Evolutionary conservation across 2,329 filamentous ascomycete species (phyloP).

Genomic region (Fusarium pilosicola): DNA sequence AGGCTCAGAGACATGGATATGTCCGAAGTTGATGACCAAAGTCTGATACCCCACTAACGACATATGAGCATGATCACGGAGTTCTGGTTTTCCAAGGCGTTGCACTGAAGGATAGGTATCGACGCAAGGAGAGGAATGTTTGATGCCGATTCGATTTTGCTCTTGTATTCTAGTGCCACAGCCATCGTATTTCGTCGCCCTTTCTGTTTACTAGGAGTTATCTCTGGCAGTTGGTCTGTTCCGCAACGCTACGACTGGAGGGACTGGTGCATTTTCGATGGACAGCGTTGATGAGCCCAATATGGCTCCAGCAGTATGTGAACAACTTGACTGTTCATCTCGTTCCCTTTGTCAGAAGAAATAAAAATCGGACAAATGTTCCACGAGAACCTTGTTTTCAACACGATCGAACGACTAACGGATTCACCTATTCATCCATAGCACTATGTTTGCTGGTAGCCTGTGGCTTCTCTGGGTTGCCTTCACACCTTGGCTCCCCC

Average conservation of each 20-base stretch:
- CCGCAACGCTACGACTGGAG: slow-evolving; percentile 37
- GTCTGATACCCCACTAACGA: slow-evolving; percentile 42
- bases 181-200: slow-evolving; percentile 36
- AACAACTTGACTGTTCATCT: slow-evolving; percentile 41
- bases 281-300: slow-evolving; percentile 31
- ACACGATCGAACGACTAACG: slow-evolving; percentile 24
- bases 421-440: slow-evolving; percentile 4
- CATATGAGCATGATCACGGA: slow-evolving; percentile 48
- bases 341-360: slow-evolving; percentile 44
- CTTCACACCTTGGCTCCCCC: neutral
- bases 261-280: slow-evolving; percentile 34
- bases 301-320: slow-evolving; percentile 36
- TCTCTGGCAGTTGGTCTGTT: slow-evolving; percentile 36
- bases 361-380: slow-evolving; percentile 48
- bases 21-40: slow-evolving; percentile 39
- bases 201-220: slow-evolving; percentile 39
- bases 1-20: slow-evolving; percentile 42
- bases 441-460: neutral
- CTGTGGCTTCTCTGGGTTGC: slow-evolving; percentile 1
- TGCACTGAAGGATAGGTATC: slow-evolving; percentile 38
- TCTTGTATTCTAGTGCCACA: slow-evolving; percentile 47
- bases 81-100: slow-evolving; percentile 43
- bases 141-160: slow-evolving; percentile 38
- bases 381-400: slow-evolving; percentile 32
- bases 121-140: slow-evolving; percentile 24